These are phyloP conservation scores for Macrocybe sp. DNA, from an alignment of 1,284 basidiomycete genomes.

Conservation along the genomic window DNA sequence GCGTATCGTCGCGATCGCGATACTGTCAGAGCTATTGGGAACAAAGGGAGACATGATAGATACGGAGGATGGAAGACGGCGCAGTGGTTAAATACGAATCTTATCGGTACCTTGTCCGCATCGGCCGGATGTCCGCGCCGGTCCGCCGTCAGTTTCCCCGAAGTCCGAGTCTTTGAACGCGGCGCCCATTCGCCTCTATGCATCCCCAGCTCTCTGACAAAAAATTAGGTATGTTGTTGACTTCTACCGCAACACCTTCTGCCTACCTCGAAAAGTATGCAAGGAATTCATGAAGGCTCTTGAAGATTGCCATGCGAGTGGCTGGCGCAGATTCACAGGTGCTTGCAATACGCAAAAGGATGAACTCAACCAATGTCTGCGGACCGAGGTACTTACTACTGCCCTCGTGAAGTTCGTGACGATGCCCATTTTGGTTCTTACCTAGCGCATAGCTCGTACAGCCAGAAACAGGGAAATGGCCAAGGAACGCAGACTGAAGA, in stretches of 20 bases:
- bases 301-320: conserved; percentile 57
- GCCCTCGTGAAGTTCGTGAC: not conserved
- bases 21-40: conserved; percentile 44
- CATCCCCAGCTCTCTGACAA: conserved; percentile 73
- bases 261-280: conserved; percentile 43
- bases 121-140: not conserved
- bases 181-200: conserved; percentile 34
- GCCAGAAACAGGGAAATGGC: conserved; percentile 64
- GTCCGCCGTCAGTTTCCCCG: conserved; percentile 1
- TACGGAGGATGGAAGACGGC: conserved; percentile 5
- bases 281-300: conserved; percentile 71
- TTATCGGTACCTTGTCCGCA: conserved; percentile 1
- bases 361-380: conserved; percentile 69
- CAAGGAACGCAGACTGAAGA: conserved; percentile 52
- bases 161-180: not conserved
- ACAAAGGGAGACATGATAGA: conserved; percentile 38
- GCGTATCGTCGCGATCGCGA: conserved; percentile 64
- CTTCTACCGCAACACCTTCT: conserved; percentile 1
- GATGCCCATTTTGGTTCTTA: not conserved
- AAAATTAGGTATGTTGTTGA: conserved; percentile 43
- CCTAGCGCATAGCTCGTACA: conserved; percentile 65
- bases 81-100: too few relatives aligned
- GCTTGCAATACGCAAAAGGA: conserved; percentile 72
- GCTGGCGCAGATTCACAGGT: conserved; percentile 60
- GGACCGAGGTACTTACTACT: conserved; percentile 57